Conservation (phyloP, 371 early-diverging fungal genomes). For the Mortierella sp. region DNA sequence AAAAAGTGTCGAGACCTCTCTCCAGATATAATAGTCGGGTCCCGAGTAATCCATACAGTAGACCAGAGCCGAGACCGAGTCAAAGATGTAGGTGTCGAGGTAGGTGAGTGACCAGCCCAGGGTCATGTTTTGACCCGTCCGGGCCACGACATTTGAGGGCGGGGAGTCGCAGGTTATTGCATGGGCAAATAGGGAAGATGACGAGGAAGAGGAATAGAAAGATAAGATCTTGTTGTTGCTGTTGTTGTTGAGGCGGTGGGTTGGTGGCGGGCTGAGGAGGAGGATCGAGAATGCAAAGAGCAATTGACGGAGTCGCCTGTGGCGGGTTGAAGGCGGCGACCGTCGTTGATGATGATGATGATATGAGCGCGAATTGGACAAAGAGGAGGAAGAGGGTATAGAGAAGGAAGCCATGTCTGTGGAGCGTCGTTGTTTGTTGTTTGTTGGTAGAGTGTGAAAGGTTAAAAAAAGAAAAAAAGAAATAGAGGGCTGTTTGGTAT, state of each 20-base stretch:
- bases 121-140: conserved; percentile 11
- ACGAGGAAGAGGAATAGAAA: conserved; percentile 4
- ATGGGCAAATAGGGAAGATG: not conserved
- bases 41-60: conserved; percentile 33
- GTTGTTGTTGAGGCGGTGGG: not conserved
- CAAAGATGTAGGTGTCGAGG: conserved; percentile 18
- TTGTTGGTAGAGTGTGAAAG: not conserved
- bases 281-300: conserved; percentile 9
- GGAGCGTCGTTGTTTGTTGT: not conserved
- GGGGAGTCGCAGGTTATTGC: conserved; percentile 30
- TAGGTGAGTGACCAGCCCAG: conserved; percentile 28
- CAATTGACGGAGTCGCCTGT: not conserved
- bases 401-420: not conserved
- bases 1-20: conserved; percentile 16
- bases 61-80: conserved; percentile 29
- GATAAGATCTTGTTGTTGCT: not conserved
- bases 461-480: not conserved
- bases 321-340: not conserved
- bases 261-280: not conserved
- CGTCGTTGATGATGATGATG: not conserved
- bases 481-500: not conserved
- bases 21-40: conserved; percentile 5
- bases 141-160: not conserved
- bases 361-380: not conserved
- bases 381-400: not conserved